Evolutionary conservation across 1,284 basidiomycete genomes (phyloP).

Genomic region (Golubevia pallescens): DNA sequence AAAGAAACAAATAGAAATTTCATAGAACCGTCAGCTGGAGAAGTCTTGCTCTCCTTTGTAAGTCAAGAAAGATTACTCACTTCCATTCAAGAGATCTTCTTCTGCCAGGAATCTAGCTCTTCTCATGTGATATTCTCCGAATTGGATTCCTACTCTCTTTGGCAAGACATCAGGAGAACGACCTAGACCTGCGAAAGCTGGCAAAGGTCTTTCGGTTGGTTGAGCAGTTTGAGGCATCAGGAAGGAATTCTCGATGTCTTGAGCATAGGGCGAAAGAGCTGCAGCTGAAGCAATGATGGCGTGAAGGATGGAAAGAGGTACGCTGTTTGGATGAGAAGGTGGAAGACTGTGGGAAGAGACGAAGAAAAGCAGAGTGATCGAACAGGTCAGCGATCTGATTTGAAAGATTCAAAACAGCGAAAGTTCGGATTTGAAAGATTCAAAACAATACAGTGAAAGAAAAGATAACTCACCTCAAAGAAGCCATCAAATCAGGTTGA

Average conservation of each 20-base stretch:
- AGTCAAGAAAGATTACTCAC: background rate
- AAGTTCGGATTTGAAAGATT: no score
- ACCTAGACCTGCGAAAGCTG: background rate
- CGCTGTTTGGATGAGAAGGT: slow-evolving; percentile 9
- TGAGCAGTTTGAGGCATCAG: background rate
- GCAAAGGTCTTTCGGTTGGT: background rate
- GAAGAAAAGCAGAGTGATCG: background rate
- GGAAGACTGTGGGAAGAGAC: slow-evolving; percentile 3
- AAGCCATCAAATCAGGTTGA: slow-evolving; percentile 13
- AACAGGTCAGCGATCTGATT: background rate
- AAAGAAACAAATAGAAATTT: background rate
- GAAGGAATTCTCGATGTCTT: background rate
- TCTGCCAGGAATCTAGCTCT: background rate
- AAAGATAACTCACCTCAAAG: background rate
- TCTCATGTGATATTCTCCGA: background rate
- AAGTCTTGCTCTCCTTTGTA: no score
- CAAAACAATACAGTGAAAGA: no score
- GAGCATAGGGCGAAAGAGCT: slow-evolving; percentile 13
- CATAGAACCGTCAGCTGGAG: no score
- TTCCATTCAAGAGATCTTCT: background rate
- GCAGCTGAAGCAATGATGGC: slow-evolving; percentile 15
- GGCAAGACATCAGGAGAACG: background rate
- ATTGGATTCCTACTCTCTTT: background rate
- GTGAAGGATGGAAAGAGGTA: slow-evolving; percentile 11
- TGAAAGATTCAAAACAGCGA: no score